phyloP scores from a whole-genome alignment of 1,284 basidiomycete genomes.

The Chondrostereum purpureum region DNA sequence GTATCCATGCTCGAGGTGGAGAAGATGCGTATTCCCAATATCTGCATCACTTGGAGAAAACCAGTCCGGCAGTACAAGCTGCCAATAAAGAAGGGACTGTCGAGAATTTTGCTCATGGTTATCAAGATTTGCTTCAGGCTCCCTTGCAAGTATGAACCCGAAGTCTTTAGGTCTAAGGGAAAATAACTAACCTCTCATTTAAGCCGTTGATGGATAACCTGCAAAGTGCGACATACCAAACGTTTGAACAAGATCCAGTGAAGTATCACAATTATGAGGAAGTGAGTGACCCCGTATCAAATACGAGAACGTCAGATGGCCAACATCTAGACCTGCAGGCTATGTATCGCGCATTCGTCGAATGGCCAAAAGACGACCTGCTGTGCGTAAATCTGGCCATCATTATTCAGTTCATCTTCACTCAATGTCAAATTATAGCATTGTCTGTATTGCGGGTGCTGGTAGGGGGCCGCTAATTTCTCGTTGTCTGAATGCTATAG shows the following conservation, averaged over 20 bases:
- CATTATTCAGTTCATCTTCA: slow-evolving; percentile 13
- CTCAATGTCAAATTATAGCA: slow-evolving; percentile 35
- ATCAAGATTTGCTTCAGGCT: slow-evolving; percentile 93
- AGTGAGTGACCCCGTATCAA: slow-evolving; percentile 30
- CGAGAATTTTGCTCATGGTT: slow-evolving; percentile 86
- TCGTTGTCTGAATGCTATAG: slow-evolving; percentile 75
- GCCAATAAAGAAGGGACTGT: slow-evolving; percentile 61
- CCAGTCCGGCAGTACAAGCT: slow-evolving; percentile 56
- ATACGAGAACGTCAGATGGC: slow-evolving; percentile 12
- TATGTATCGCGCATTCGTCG: slow-evolving; percentile 74
- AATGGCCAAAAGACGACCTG: slow-evolving; percentile 51
- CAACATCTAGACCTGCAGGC: slow-evolving; percentile 41
- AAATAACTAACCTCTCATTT: slow-evolving; percentile 7
- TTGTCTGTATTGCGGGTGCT: slow-evolving; percentile 90
- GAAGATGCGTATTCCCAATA: slow-evolving; percentile 90
- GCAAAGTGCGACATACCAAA: slow-evolving; percentile 92
- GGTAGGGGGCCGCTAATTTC: slow-evolving; percentile 93
- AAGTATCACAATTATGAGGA: slow-evolving; percentile 97
- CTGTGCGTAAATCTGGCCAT: slow-evolving; percentile 40
- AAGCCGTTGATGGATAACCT: slow-evolving; percentile 97
- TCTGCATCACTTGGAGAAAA: slow-evolving; percentile 75
- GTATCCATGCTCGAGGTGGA: slow-evolving; percentile 73
- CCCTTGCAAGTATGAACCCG: slow-evolving; percentile 69
- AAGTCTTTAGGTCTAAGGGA: slow-evolving; percentile 4
- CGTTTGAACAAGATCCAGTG: slow-evolving; percentile 95